A percentile compares a stretch with the other conserved stretches of the same genome.
Evolutionary conservation across 768 basidiomycete genomes (phyloP).

Genomic region (Tulasnella calospora): DNA sequence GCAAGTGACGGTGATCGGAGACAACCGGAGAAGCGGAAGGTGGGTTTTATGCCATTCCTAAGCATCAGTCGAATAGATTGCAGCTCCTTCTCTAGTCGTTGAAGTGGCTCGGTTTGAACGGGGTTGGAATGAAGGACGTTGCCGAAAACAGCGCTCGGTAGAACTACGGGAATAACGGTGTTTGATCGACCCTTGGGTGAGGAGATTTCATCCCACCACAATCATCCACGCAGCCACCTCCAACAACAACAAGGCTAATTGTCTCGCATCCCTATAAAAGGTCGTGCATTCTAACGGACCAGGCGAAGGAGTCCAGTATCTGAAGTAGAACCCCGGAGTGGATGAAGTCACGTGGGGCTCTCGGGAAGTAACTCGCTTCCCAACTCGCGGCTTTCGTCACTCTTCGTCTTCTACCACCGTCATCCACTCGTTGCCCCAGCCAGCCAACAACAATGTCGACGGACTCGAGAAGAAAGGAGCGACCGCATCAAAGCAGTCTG

Average conservation of each 20-base stretch:
- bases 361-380: neutral
- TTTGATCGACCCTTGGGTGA: neutral
- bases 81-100: neutral
- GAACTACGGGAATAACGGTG: neutral
- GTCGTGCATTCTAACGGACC: neutral
- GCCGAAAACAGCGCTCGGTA: neutral
- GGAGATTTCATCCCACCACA: neutral
- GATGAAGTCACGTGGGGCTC: neutral
- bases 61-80: neutral
- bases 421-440: neutral
- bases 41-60: neutral
- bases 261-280: neutral
- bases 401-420: neutral
- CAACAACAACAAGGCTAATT: neutral
- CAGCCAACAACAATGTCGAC: neutral
- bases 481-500: neutral
- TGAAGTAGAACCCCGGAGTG: neutral
- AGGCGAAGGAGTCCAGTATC: neutral
- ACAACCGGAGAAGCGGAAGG: neutral
- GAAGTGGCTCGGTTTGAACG: neutral
- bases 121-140: neutral
- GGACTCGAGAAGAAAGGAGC: neutral
- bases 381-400: neutral
- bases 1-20: neutral
- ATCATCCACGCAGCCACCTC: neutral